phyloP scores from a whole-genome alignment of 345 rosid species.

The Abelmoschus esculentus region DNA sequence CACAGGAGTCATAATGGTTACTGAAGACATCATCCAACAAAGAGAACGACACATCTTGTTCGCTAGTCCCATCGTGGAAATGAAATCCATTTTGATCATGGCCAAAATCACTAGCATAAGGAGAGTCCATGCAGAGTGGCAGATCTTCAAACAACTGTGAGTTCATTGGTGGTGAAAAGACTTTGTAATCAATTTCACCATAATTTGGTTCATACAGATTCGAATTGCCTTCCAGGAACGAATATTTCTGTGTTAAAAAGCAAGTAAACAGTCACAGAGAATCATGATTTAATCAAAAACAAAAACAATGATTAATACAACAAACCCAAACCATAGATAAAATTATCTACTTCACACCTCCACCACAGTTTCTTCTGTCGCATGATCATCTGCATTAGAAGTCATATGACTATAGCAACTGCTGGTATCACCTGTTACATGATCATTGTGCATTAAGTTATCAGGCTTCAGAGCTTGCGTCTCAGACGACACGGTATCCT shows the following conservation, averaged over 20 bases:
- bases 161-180: slow-evolving; percentile 43
- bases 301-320: neutral
- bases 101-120: slow-evolving; percentile 69
- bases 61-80: slow-evolving; percentile 52
- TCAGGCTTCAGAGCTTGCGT: slow-evolving; percentile 19
- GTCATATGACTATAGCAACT: slow-evolving; percentile 37
- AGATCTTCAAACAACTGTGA: slow-evolving; percentile 29
- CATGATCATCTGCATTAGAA: slow-evolving; percentile 47
- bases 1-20: slow-evolving; percentile 38
- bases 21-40: slow-evolving; percentile 46
- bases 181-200: slow-evolving; percentile 32
- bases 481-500: slow-evolving; percentile 36
- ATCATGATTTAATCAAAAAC: slow-evolving; percentile 4
- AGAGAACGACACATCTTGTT: slow-evolving; percentile 42
- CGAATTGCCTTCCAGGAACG: slow-evolving; percentile 17
- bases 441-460: slow-evolving; percentile 25
- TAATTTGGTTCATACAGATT: slow-evolving; percentile 19
- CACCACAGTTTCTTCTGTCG: slow-evolving; percentile 26
- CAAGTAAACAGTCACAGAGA: neutral
- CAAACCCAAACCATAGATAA: neutral
- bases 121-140: slow-evolving; percentile 37
- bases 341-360: slow-evolving; percentile 31
- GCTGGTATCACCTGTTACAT: slow-evolving; percentile 26
- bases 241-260: slow-evolving; percentile 33
- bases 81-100: too few species aligned